phyloP scores from a whole-genome alignment of 306 rosid genomes.

The Medicago ruthenica region DNA sequence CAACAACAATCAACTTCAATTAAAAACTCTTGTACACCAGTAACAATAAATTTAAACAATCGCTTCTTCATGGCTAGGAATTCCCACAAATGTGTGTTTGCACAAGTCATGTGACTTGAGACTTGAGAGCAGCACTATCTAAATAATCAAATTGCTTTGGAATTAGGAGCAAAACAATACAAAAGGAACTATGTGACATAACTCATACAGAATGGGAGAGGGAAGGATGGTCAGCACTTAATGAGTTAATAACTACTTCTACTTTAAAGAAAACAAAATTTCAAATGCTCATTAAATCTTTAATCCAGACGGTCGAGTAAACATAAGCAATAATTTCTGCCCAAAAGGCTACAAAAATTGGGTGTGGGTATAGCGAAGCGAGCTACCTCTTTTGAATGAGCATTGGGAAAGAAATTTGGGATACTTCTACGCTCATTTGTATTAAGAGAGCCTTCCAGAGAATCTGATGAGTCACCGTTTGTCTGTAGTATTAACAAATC shows the following conservation, averaged over 20 bases:
- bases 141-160: not conserved
- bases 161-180: not conserved
- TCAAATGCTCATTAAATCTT: constrained; percentile 11
- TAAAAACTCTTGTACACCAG: not conserved
- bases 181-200: not conserved
- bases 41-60: constrained; percentile 2
- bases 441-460: constrained; percentile 41
- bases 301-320: not conserved
- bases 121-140: not conserved
- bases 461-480: constrained; percentile 42
- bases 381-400: constrained; percentile 44
- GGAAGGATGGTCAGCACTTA: not conserved
- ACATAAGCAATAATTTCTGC: not conserved
- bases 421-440: constrained; percentile 36
- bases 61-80: not conserved
- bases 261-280: not conserved
- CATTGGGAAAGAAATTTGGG: constrained; percentile 36
- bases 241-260: not conserved
- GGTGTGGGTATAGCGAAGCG: not conserved
- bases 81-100: not conserved
- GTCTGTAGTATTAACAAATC: constrained; percentile 25
- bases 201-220: not conserved
- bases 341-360: not conserved
- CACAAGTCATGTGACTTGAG: not conserved
- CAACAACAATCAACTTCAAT: not conserved